Conservation (phyloP, 192 early-diverging fungal species). For the Pecoramyces ruminantium region DNA sequence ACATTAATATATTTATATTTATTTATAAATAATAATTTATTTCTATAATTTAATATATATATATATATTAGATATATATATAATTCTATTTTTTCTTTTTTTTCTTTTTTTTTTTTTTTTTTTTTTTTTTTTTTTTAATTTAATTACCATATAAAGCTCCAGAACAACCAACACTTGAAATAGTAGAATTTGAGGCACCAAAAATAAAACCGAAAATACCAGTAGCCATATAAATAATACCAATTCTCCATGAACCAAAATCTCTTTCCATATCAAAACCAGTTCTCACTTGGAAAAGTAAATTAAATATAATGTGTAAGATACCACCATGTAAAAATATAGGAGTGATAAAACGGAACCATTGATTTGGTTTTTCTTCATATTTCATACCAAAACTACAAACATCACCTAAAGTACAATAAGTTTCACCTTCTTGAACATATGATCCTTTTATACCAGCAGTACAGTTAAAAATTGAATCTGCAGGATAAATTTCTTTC, state of each 20-base stretch:
- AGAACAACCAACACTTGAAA: conserved; percentile 37
- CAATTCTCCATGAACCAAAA: conserved; percentile 55
- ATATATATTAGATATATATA: too few species aligned
- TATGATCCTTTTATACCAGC: background rate
- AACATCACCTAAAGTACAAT: conserved; percentile 35
- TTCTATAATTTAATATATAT: too few species aligned
- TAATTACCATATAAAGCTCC: conserved; percentile 29
- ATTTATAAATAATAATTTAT: too few species aligned
- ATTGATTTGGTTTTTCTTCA: conserved; percentile 43
- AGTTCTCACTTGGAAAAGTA: conserved; percentile 46
- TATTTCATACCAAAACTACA: conserved; percentile 30
- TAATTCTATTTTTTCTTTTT: too few species aligned
- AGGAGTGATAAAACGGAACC: conserved; percentile 60
- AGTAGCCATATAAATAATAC: conserved; percentile 48
- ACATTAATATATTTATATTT: too few species aligned
- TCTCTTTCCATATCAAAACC: conserved; percentile 60
- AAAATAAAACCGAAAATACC: conserved; percentile 70
- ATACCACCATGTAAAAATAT: conserved; percentile 72
- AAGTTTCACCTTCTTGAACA: background rate
- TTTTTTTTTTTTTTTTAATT: too few species aligned
- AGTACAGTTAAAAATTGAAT: background rate
- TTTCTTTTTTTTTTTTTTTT: too few species aligned
- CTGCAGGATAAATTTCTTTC: conserved; percentile 9
- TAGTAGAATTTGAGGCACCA: conserved; percentile 42
- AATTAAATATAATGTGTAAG: conserved; percentile 59